These are phyloP conservation scores for Ogataea trehaloabstinens DNA, from an alignment of 805 yeast genomes.

Conservation along the genomic window DNA sequence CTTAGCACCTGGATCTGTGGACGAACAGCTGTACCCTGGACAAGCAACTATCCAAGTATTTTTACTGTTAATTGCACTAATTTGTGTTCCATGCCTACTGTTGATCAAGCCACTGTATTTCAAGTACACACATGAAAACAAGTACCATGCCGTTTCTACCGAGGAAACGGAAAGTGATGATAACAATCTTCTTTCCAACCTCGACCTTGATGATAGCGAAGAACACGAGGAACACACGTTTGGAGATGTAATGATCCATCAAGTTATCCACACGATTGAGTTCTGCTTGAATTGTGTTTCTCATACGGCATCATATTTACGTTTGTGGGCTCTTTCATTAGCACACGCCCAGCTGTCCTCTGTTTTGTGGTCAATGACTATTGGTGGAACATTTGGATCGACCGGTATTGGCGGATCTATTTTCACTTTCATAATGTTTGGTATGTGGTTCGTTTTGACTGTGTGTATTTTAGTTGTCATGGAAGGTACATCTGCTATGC, in stretches of 20 bases:
- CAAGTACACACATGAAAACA: constrained; percentile 49
- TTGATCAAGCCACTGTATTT: constrained; percentile 72
- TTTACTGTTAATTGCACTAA: constrained; percentile 69
- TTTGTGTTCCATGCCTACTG: constrained; percentile 91
- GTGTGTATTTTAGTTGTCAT: constrained; percentile 87
- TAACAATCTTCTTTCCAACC: constrained; percentile 32
- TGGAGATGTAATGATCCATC: constrained; percentile 95
- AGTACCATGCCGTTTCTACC: constrained; percentile 42
- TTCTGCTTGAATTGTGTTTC: constrained; percentile 96
- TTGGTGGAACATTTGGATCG: constrained; percentile 68
- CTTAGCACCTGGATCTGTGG: constrained; percentile 85
- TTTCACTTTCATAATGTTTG: constrained; percentile 78
- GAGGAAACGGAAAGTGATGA: constrained; percentile 23
- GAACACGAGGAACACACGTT: constrained; percentile 62
- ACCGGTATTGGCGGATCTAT: constrained; percentile 67
- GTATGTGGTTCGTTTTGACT: constrained; percentile 92
- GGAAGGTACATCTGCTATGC: constrained; percentile 99
- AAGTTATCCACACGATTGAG: constrained; percentile 96
- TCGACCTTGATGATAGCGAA: constrained; percentile 47
- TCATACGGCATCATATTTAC: constrained; percentile 95
- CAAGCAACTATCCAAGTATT: constrained; percentile 75
- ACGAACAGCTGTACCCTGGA: constrained; percentile 75
- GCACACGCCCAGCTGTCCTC: constrained; percentile 95
- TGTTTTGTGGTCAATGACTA: constrained; percentile 97
- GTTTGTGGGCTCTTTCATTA: constrained; percentile 95